A percentile compares a stretch with the other conserved stretches of the same genome.
These are phyloP conservation scores for Seminavis robusta DNA, from an alignment of 108 stramenopile genomes.

Conservation along the genomic window DNA sequence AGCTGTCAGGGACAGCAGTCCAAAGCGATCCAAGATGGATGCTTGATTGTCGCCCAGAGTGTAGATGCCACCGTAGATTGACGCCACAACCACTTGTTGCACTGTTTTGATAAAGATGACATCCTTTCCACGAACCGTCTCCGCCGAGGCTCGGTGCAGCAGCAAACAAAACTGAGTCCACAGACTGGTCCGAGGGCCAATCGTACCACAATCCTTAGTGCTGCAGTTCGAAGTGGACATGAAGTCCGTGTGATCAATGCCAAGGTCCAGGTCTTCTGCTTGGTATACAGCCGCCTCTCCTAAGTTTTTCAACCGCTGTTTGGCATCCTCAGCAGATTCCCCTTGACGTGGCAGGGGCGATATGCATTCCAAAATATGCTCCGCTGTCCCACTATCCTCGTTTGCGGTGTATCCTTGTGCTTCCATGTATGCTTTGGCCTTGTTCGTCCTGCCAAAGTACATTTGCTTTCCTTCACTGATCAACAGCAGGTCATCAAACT, in stretches of 20 bases:
- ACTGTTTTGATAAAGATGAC: constrained; percentile 71
- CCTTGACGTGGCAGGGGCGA: constrained; percentile 30
- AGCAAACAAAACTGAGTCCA: constrained; percentile 72
- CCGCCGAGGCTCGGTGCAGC: constrained; percentile 55
- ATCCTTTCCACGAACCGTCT: constrained; percentile 67
- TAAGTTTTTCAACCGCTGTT: constrained; percentile 47
- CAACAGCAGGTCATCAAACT: constrained; percentile 86
- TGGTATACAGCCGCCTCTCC: constrained; percentile 38
- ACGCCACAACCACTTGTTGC: constrained; percentile 74
- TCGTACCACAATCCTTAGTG: too few species aligned
- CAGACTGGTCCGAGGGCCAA: constrained; percentile 52
- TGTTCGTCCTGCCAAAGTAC: constrained; percentile 70
- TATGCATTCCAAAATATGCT: constrained; percentile 83
- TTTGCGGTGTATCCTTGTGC: neutral
- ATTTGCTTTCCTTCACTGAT: constrained; percentile 82
- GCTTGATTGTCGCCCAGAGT: constrained; percentile 66
- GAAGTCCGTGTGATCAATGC: constrained; percentile 7
- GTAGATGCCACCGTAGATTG: constrained; percentile 88
- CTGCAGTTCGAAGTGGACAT: too few species aligned
- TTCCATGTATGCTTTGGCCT: constrained; percentile 60
- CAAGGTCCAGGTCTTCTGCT: constrained; percentile 27
- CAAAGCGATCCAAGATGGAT: constrained; percentile 83
- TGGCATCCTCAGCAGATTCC: constrained; percentile 38
- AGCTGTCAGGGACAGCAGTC: constrained; percentile 73
- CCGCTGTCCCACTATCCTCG: constrained; percentile 21